phyloP scores from a whole-genome alignment of 805 yeast species.

The Metschnikowia amazonensis region DNA sequence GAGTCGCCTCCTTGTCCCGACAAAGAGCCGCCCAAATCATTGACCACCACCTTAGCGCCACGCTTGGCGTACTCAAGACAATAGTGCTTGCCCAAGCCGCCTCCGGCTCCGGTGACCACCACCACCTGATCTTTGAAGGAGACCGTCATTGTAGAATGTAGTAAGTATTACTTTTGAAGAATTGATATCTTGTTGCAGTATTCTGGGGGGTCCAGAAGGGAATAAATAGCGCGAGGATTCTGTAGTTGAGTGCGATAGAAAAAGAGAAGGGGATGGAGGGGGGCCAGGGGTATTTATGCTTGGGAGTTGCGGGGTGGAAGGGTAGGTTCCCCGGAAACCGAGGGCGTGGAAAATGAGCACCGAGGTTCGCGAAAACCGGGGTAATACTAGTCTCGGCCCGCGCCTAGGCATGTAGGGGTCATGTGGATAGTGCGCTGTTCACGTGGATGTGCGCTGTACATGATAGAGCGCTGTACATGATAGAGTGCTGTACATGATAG shows the following conservation, averaged over 20 bases:
- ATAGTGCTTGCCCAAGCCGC: slow-evolving; percentile 88
- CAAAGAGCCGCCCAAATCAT: slow-evolving; percentile 85
- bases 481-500: no score
- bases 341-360: slow-evolving; percentile 6
- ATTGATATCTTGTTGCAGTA: no score
- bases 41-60: slow-evolving; percentile 94
- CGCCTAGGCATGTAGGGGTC: background rate
- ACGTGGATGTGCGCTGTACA: no score
- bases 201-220: background rate
- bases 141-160: slow-evolving; percentile 13
- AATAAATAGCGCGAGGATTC: background rate
- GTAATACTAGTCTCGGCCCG: background rate
- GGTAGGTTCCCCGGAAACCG: slow-evolving; percentile 15
- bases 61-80: slow-evolving; percentile 82
- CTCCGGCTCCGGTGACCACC: slow-evolving; percentile 95
- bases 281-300: slow-evolving; percentile 1
- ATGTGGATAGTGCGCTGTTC: no score
- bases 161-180: background rate
- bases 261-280: background rate
- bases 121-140: slow-evolving; percentile 81
- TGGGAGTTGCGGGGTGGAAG: slow-evolving; percentile 16
- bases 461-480: no score
- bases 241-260: background rate
- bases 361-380: slow-evolving; percentile 5
- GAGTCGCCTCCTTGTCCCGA: slow-evolving; percentile 67